phyloP scores from a whole-genome alignment of 345 rosid species.

The Populus tremula region DNA sequence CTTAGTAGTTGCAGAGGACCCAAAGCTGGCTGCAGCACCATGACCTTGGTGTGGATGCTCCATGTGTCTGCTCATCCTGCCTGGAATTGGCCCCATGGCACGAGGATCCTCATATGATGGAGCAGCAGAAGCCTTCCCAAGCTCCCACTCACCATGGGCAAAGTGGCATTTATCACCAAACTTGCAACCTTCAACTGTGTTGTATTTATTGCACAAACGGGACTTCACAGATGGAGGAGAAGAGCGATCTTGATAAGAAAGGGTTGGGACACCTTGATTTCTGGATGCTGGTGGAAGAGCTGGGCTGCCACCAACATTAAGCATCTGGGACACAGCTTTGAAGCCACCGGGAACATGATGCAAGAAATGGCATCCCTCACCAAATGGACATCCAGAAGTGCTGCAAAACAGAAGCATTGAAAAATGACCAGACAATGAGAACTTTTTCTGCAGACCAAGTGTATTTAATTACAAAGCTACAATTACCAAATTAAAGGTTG shows the following conservation, averaged over 20 bases:
- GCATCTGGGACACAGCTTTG: constrained; percentile 79
- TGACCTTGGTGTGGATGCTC: constrained; percentile 42
- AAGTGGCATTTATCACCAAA: constrained; percentile 80
- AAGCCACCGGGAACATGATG: constrained; percentile 96
- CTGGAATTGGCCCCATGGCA: constrained; percentile 38
- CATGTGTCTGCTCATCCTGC: constrained; percentile 50
- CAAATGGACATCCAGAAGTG: constrained; percentile 94
- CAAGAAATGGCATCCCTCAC: constrained; percentile 95
- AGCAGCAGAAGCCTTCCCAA: constrained; percentile 55
- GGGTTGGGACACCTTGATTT: constrained; percentile 48
- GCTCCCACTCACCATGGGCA: constrained; percentile 88
- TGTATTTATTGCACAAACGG: constrained; percentile 66
- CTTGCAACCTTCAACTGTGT: constrained; percentile 80
- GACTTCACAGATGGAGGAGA: constrained; percentile 57
- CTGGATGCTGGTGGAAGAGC: constrained; percentile 54
- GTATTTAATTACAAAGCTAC: background rate
- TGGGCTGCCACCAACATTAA: constrained; percentile 49
- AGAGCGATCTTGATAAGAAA: constrained; percentile 48
- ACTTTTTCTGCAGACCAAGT: background rate
- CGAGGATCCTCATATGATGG: constrained; percentile 61
- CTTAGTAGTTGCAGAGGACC: constrained; percentile 85
- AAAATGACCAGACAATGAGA: background rate
- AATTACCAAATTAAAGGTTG: background rate
- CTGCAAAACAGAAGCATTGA: constrained; percentile 42
- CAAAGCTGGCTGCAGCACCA: constrained; percentile 74